Evolutionary conservation across 495 filamentous ascomycete genomes (phyloP).

Genomic region (Penicillium daleae): DNA sequence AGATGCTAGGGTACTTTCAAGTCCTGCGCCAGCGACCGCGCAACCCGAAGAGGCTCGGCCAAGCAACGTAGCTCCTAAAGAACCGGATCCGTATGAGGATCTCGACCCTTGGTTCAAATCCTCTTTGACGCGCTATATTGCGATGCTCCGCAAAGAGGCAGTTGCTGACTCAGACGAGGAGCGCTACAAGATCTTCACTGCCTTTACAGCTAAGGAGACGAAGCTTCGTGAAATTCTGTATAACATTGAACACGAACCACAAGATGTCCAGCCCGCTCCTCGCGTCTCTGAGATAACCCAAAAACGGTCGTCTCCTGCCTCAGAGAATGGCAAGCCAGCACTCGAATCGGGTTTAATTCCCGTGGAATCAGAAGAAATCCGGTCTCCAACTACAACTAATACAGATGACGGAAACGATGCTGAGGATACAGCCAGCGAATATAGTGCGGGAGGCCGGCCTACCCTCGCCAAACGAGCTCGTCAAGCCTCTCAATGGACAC

Average conservation of each 20-base stretch:
- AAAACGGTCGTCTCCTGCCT: constrained; percentile 14
- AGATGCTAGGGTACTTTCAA: constrained; percentile 3
- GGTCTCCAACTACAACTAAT: constrained; percentile 12
- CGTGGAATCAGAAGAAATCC: constrained; percentile 33
- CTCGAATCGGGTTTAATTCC: constrained; percentile 45
- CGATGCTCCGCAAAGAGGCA: constrained; percentile 58
- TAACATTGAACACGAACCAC: constrained; percentile 47
- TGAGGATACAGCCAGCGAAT: constrained; percentile 34
- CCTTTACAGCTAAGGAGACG: constrained; percentile 54
- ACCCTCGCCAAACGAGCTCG: constrained; percentile 32
- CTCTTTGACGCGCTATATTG: constrained; percentile 54
- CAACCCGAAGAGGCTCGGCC: constrained; percentile 7
- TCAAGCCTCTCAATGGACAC: constrained; percentile 20
- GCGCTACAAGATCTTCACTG: constrained; percentile 54
- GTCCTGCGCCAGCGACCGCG: not conserved
- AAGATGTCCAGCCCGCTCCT: constrained; percentile 13
- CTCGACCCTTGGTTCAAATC: constrained; percentile 58
- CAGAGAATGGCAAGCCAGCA: constrained; percentile 20
- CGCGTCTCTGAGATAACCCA: constrained; percentile 14
- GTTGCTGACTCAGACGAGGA: constrained; percentile 54
- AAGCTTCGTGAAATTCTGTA: constrained; percentile 58
- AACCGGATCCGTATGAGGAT: constrained; percentile 50
- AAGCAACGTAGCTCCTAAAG: constrained; percentile 14
- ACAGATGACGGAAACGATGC: constrained; percentile 33
- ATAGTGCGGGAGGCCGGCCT: constrained; percentile 56